phyloP scores from a whole-genome alignment of 1,284 basidiomycete genomes.

The Ganoderma leucocontextum region DNA sequence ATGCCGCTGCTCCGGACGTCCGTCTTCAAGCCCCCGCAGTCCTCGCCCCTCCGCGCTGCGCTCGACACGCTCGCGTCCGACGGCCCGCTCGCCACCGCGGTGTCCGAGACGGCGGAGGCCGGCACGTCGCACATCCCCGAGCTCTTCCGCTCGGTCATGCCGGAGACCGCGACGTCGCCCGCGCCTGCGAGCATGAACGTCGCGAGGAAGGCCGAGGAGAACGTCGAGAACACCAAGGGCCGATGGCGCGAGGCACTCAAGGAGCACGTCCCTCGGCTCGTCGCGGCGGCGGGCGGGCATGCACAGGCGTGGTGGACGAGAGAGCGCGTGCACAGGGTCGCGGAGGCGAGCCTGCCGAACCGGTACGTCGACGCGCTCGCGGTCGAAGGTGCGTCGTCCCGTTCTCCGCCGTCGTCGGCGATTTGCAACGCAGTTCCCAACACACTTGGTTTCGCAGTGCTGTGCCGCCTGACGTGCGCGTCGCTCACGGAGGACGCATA shows the following conservation, averaged over 20 bases:
- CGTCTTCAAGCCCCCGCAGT: constrained; percentile 51
- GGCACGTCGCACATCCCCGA: constrained; percentile 60
- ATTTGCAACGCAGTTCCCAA: not conserved
- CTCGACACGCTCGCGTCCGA: constrained; percentile 66
- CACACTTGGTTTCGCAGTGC: constrained; percentile 51
- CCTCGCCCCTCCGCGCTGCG: constrained; percentile 58
- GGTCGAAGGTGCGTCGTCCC: constrained; percentile 57
- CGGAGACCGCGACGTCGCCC: constrained; percentile 43
- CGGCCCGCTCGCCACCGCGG: constrained; percentile 58
- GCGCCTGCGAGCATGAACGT: constrained; percentile 30
- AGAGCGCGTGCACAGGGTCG: constrained; percentile 60
- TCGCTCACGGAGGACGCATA: constrained; percentile 84
- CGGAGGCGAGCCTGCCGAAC: constrained; percentile 63
- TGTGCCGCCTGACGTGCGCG: constrained; percentile 73
- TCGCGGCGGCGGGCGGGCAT: constrained; percentile 36
- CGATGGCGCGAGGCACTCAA: constrained; percentile 33
- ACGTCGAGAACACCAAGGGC: constrained; percentile 31
- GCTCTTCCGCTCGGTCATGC: constrained; percentile 60
- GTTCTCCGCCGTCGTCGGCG: not conserved
- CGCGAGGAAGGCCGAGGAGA: constrained; percentile 36
- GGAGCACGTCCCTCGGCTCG: constrained; percentile 42
- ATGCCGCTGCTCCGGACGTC: constrained; percentile 57
- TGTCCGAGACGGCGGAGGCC: constrained; percentile 55
- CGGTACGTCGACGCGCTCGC: constrained; percentile 65
- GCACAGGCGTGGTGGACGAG: constrained; percentile 61